These are phyloP conservation scores for Aspergillus haitiensis DNA, from an alignment of 495 filamentous ascomycete genomes.

Conservation along the genomic window DNA sequence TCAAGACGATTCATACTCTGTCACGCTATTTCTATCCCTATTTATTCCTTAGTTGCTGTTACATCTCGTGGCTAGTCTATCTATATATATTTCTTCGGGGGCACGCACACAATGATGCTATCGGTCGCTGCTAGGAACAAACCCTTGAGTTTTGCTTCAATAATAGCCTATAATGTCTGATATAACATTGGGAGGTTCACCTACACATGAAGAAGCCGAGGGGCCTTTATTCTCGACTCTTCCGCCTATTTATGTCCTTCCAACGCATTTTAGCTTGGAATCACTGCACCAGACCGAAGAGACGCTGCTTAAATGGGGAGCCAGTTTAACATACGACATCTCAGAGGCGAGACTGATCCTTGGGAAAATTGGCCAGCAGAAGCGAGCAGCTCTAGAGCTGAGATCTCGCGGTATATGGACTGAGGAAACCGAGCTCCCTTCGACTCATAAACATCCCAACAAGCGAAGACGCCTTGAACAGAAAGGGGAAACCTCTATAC, in stretches of 20 bases:
- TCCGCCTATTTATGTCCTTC: constrained; percentile 73
- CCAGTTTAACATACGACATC: constrained; percentile 67
- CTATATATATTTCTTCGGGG: too few relatives aligned
- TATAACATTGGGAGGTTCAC: too few relatives aligned
- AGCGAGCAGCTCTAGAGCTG: constrained; percentile 76
- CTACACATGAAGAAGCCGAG: too few relatives aligned
- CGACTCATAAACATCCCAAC: constrained; percentile 16
- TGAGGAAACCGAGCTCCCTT: constrained; percentile 44
- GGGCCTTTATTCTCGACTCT: constrained; percentile 21
- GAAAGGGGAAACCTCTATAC: neutral
- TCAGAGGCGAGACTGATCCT: constrained; percentile 72
- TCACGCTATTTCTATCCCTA: too few relatives aligned
- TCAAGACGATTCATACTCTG: too few relatives aligned
- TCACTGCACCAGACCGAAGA: constrained; percentile 64
- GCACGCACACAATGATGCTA: too few relatives aligned
- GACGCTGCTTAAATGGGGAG: constrained; percentile 53
- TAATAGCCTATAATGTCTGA: too few relatives aligned
- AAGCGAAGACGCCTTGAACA: constrained; percentile 29
- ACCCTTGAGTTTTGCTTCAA: too few relatives aligned
- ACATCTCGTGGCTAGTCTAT: too few relatives aligned
- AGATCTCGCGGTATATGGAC: constrained; percentile 62
- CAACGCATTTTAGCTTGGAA: constrained; percentile 63
- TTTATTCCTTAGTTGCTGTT: too few relatives aligned
- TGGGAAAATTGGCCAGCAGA: constrained; percentile 65
- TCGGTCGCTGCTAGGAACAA: too few relatives aligned